Conservation (phyloP, 192 early-diverging fungal species). For the Umbelopsis vinacea region DNA sequence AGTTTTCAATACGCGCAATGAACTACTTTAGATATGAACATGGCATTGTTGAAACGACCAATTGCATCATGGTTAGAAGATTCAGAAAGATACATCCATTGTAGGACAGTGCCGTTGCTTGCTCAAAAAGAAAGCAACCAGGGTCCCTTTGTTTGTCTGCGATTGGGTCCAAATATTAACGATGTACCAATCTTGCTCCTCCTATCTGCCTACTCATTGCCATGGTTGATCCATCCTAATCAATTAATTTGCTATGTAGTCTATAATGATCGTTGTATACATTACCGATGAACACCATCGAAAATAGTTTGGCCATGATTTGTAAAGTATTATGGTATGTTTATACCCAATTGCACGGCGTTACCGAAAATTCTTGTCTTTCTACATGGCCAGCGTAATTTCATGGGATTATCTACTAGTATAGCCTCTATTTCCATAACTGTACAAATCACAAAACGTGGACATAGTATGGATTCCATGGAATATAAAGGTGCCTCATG, state of each 20-base stretch:
- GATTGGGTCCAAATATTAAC: background rate
- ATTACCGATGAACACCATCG: background rate
- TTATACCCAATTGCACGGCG: too few relatives aligned
- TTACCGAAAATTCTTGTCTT: background rate
- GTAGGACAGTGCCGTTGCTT: too few relatives aligned
- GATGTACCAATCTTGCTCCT: background rate
- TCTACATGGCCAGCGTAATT: background rate
- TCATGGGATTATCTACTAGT: background rate
- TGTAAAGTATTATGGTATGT: background rate
- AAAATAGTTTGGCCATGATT: background rate
- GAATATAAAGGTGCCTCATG: background rate
- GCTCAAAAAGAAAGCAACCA: background rate
- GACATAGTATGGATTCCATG: background rate
- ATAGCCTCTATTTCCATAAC: background rate
- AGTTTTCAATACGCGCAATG: too few relatives aligned
- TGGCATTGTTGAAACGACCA: background rate
- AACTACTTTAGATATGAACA: too few relatives aligned
- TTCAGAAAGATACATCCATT: background rate
- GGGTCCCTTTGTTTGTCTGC: background rate
- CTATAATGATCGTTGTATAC: background rate
- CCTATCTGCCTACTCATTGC: background rate
- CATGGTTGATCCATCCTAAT: constrained; percentile 5
- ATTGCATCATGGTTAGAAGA: constrained; percentile 2
- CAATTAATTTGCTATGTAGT: background rate
- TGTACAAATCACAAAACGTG: background rate